Conservation (phyloP, 768 basidiomycete genomes). For the Cystofilobasidium capitatum region DNA sequence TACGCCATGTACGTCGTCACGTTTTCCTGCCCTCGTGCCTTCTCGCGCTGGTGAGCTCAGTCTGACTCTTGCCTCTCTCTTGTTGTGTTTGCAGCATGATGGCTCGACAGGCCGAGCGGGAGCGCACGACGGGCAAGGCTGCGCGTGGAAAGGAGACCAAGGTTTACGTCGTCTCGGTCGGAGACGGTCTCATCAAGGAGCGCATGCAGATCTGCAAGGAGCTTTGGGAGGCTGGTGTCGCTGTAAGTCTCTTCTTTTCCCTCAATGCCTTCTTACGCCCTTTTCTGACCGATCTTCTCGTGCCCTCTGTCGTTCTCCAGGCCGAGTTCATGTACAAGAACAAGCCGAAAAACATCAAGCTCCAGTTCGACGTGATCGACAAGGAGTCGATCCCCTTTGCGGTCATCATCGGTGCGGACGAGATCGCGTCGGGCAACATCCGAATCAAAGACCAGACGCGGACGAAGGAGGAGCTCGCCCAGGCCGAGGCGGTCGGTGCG, state of each 20-base stretch:
- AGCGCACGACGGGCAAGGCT: constrained; percentile 46
- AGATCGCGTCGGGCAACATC: constrained; percentile 72
- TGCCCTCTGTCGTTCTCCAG: constrained; percentile 44
- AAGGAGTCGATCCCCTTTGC: constrained; percentile 87
- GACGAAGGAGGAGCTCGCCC: constrained; percentile 42
- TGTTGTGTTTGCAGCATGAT: constrained; percentile 47
- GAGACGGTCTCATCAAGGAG: constrained; percentile 78
- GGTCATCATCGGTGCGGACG: constrained; percentile 78
- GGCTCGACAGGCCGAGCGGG: constrained; percentile 66
- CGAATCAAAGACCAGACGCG: constrained; percentile 80
- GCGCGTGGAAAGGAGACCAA: constrained; percentile 76
- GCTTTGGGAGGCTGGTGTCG: constrained; percentile 75
- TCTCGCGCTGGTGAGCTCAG: background rate
- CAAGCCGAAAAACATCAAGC: constrained; percentile 68
- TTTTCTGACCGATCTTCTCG: background rate
- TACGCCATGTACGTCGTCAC: constrained; percentile 53
- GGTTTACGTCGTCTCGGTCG: constrained; percentile 85
- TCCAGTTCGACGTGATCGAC: constrained; percentile 84
- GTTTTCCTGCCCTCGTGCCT: background rate
- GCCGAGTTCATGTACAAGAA: constrained; percentile 85
- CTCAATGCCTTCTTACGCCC: background rate
- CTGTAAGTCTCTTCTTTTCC: constrained; percentile 46
- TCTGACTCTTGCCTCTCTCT: background rate
- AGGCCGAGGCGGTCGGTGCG: constrained; percentile 48
- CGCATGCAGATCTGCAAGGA: constrained; percentile 68